Evolutionary conservation across 768 basidiomycete species (phyloP), one percentile per base, ranked within the genome.

Genomic region (Leccinum uliginosum): DNA sequence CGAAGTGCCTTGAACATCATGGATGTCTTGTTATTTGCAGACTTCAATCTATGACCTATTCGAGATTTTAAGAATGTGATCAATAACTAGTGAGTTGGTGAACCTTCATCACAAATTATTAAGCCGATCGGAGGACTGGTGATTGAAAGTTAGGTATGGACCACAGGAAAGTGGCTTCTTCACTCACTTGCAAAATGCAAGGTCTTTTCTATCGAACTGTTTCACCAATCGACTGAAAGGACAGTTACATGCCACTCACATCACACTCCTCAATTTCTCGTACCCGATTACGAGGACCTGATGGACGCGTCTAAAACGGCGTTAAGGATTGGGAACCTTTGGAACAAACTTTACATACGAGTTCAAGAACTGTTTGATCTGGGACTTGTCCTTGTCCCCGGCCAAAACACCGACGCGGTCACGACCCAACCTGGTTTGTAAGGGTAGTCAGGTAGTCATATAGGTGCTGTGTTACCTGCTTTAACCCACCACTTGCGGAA

Each of bases 271-370:
- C 34, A 97, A 78, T 52, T 89, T 85, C 67, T 98, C 97, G 68
- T 99, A 99, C 3, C 97, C 94, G 57, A 98, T 94, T 58, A 99
- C 83, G 19, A 99, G 76, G 2, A 98, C 91, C 55, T 93, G 87
- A 62, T 92, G 87, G 8, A 80, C 80, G 67, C 80, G 84, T 30
- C 90, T 91, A 63, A 6, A 51, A 56, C 2, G 27, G 24, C 15
- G 14, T 51, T 57, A 27, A 57, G 34, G 44, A 51, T 26, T 50
- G 7, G 58, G 29, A 35, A 48, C 15, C 44, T 17, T 35, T 19
- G 43, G 14, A 19, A 26, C 6, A 32, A 38, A 47, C 35, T 44
- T 29, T 27, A 72, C 86, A 56, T 62, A 89, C 89, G 83, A 83
- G 65, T 89, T 84, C 52, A 86, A 76, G 63, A 95, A 98, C 38